Evolutionary conservation across 345 rosid species (phyloP), one percentile per base, ranked within the genome.

Genomic region (Passiflora organensis): DNA sequence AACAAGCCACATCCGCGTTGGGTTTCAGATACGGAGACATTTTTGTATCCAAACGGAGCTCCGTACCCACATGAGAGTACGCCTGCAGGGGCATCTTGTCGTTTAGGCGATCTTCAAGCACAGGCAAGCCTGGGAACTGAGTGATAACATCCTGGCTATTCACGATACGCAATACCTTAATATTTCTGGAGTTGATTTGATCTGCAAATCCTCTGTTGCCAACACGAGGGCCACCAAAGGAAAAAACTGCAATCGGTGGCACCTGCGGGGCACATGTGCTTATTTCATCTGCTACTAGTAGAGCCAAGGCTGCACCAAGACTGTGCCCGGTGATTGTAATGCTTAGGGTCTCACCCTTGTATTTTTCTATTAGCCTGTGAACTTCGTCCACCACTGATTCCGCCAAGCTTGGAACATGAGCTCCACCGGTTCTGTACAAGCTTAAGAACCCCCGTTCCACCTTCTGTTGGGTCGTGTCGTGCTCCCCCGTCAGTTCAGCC

Each of bases 261-360:
- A 69, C 48, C 1, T 58, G 3, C 0, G 68, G 39, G 1, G 64
- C 37, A 6, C 48, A 53, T 0, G 51, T 47, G n/a, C 68, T 69
- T 38, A 69, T n/a, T 14, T 69, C 65, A 25, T 69, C 61, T 6
- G 51, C 74, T 2, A 54, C 65, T 32, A 69, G 20, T 0, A 69
- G n/a, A 0, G 74, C 64, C 34, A 69, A 16, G 22, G 74, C 74
- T 5, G 74, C 74, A 0, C 74, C 74, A 5, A 69, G 63, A 21
- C 74, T 69, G 51, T 69, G 74, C 4, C 74, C 74, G 0, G 73
- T 69, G 3, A 69, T 56, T 12, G 74, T 58, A 8, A 69, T 69
- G 74, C 74, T 69, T 18, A 69, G 14, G 13, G 37, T 23, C 60
- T 69, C 74, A 2, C 61, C 74, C 15, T 58, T 69, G 56, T 69